Evolutionary conservation across 2,329 filamentous ascomycete species (phyloP), one percentile per base, ranked within the genome.

Genomic region (Neofusicoccum kwambonambiense): DNA sequence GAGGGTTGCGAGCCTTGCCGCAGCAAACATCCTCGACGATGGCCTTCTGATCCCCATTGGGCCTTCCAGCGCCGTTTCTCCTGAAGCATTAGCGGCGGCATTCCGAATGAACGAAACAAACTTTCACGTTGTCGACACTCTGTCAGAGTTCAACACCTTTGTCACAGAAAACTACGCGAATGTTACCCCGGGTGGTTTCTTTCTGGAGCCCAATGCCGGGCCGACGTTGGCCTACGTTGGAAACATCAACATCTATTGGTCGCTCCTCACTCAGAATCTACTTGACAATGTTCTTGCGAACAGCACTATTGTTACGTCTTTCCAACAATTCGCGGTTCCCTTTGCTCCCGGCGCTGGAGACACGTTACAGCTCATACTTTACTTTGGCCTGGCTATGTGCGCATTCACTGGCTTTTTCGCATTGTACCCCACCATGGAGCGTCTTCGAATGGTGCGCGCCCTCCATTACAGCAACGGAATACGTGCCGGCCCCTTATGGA

Each of bases 381-480:
- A 97, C 77, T 90, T 95, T 74, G 88, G 90, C 13, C 83, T 97
- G 8, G 91, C 89, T 1, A 87, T 96, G 77, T 84, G 86, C 6
- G 88, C 89, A 1, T 95, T 90, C 70, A 92, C 93, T 0, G 92
- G 90, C 13, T 93, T 97, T 81, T 96, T 97, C 71, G 87, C 91
- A 0, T 81, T 97, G 4, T 97, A 97, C 72, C 91, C 92, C 0
- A 96, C 92, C n/a, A 82, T 90, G 34, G 93, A 97, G 76, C 85
- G 92, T 31, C 81, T 92, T 11, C 82, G 88, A 57, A 90, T 92
- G 68, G 91, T 97, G 27, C 87, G 93, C 60, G 90, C 90, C 15
- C 81, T 97, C 35, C 90, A 97, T 76, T 97, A 96, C 77, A 96
- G 91, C 62, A 97, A 97, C 72, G 93, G 93, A 52, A 92, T 97